Base-by-base conservation (phyloP, 2,329 filamentous ascomycete species). In the Epichloe gansuensis region DNA sequence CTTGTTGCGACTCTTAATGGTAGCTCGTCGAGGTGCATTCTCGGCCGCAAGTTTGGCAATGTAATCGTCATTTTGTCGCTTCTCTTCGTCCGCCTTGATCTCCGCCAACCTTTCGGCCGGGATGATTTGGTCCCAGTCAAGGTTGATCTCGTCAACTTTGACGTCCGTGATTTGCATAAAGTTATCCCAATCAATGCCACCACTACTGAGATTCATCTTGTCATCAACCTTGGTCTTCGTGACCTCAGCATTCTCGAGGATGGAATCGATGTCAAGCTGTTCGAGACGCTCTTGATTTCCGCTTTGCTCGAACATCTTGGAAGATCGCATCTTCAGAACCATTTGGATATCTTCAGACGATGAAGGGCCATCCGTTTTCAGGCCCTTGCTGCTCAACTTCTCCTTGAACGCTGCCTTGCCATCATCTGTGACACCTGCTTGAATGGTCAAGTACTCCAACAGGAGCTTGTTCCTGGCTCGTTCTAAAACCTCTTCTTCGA, bases 71-170 rank as follows among this genome's bases (percentile, higher is more conserved):
- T 95, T 82, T 52, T 87, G 81, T 62, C 86, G 85, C 66, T 85
- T 82, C 59, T 94, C 87, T 61, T 97, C 91, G 49, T 95, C 88
- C 0, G 82, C 84, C 66, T 94, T 95, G 68, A 97, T 86, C 54
- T 83, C 84, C 15, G 90, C 90, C 17, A 98, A 78, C 61, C 95
- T 84, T 7, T 95, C 89, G 54, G 90, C 89, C 0, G 93, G 94
- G 59, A 98, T 97, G 61, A 98, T 98, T 58, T 97, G 87, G 61
- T 98, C 93, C 93, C 93, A 98, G 59, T 94, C 89, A 27, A 97
- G 82, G 57, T 74, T 71, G 47, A 81, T 72, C 49, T 82, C 78
- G 54, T 97, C 87, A 25, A 97, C 87, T 70, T 97, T 97, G 68
- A 97, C 91, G 67, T 98, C 93, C 1, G 93, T 96, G 63, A 95